Base-by-base conservation (phyloP, 768 basidiomycete species). In the Kwoniella newhampshirensis region DNA sequence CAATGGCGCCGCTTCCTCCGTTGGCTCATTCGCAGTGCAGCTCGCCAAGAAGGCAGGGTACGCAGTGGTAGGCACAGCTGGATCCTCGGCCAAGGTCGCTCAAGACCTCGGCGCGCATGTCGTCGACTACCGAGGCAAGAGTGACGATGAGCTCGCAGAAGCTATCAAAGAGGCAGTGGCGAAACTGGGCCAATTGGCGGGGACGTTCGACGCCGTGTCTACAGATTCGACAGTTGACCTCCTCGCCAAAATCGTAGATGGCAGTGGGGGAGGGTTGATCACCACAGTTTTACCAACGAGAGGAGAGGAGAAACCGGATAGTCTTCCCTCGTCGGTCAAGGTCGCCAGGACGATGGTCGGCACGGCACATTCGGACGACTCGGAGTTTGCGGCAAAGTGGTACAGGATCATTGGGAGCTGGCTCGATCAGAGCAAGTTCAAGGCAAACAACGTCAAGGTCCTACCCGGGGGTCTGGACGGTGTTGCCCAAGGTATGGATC, bases 1-100 rank as follows among this genome's bases (percentile, higher is more conserved):
- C 17, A 58, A 47, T 20, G 68, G 68, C 11, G 68, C 64, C 3
- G 37, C 52, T 7, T 57, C 62, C 1, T 58, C 62, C 8, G 71
- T 73, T 4, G 71, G 71, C 2, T 46, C 57, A 4, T 73, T 59
- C 51, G 66, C 60, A 2, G 53, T 64, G n/a, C 68, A 73, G 39
- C 58, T 73, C 12, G 60, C 64, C 40, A 67, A 70, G 53, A 44
- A 9, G 58, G 63, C 7, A n/a, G 63, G 59, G 11, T 52, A 53
- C 35, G 36, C 42, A 27, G 63, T 67, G 42, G 53, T 72, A n/a
- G 70, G 59, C 9, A 57, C 66, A 25, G 68, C 70, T 0, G 70
- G 70, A 8, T 3, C 37, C 1, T 53, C 59, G 12, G 20, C 30
- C 13, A 49, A 46, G 13, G 35, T 54, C 25, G 51, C 68, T 0